Evolutionary conservation across 768 basidiomycete species (phyloP).

Genomic region (Daedaleopsis sinensis): DNA sequence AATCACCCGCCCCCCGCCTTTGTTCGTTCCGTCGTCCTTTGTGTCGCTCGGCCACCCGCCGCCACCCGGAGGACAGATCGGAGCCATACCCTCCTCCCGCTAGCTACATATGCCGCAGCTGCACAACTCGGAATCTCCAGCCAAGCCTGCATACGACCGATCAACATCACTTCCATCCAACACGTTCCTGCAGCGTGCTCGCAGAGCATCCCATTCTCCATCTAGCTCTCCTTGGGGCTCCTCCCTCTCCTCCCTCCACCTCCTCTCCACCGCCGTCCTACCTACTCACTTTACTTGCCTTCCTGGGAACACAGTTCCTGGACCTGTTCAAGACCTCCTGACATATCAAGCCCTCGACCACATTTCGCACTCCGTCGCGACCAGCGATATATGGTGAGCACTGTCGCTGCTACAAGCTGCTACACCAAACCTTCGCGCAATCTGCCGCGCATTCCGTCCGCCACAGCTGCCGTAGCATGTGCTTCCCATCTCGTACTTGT

Average conservation of each 20-base stretch:
- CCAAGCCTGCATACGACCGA: constrained; percentile 6
- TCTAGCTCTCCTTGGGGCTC: constrained; percentile 18
- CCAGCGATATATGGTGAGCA: not conserved
- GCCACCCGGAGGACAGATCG: no score
- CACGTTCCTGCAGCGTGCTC: constrained; percentile 21
- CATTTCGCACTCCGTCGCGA: not conserved
- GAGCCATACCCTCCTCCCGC: not conserved
- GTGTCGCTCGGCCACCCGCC: not conserved
- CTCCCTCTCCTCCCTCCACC: constrained; percentile 1
- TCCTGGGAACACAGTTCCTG: not conserved
- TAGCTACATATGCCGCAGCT: not conserved
- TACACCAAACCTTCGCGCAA: constrained; percentile 3
- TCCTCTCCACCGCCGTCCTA: constrained; percentile 8
- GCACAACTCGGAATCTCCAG: not conserved
- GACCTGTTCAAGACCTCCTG: not conserved
- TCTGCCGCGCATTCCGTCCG: constrained; percentile 13
- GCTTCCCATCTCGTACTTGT: constrained; percentile 1
- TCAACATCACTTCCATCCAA: constrained; percentile 9
- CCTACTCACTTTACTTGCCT: not conserved
- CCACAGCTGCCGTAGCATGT: constrained; percentile 12
- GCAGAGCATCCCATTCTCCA: constrained; percentile 24
- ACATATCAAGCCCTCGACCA: constrained; percentile 9
- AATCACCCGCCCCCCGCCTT: constrained; percentile 5
- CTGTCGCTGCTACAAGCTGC: not conserved
- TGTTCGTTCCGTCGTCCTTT: constrained; percentile 4